These are phyloP conservation scores for Cymodocea nodosa DNA, from an alignment of 116 monocot genomes.

Conservation along the genomic window DNA sequence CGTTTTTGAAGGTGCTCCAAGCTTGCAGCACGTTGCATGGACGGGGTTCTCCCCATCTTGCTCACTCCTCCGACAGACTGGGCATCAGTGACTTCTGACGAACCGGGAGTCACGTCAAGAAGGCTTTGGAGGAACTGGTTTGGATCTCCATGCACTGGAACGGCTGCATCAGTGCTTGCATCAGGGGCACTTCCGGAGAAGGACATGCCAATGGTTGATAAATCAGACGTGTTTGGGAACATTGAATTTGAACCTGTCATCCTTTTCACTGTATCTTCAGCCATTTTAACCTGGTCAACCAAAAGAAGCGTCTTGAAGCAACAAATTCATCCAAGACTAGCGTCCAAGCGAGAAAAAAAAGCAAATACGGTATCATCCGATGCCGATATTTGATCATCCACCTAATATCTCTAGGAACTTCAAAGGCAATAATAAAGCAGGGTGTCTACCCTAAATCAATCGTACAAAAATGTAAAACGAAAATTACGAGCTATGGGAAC, in stretches of 20 bases:
- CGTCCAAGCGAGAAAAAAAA: no score
- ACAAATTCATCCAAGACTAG: no score
- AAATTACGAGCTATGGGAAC: no score
- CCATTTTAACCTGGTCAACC: slow-evolving; percentile 63
- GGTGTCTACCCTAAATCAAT: no score
- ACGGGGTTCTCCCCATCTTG: slow-evolving; percentile 22
- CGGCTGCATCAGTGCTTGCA: slow-evolving; percentile 39
- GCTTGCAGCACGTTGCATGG: slow-evolving; percentile 43
- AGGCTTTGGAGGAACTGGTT: slow-evolving; percentile 25
- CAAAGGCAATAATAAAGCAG: no score
- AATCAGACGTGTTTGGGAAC: slow-evolving; percentile 28
- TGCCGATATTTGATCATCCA: no score
- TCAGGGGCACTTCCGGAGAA: slow-evolving; percentile 40
- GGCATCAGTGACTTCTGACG: slow-evolving; percentile 9
- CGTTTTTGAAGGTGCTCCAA: slow-evolving; percentile 58
- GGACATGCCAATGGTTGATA: slow-evolving; percentile 32
- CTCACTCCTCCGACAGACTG: slow-evolving; percentile 19
- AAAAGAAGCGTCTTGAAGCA: neutral
- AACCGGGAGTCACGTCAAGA: slow-evolving; percentile 16
- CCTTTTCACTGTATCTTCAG: slow-evolving; percentile 76
- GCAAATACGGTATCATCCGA: no score
- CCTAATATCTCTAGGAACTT: no score
- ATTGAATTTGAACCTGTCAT: slow-evolving; percentile 41
- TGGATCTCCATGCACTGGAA: slow-evolving; percentile 35
- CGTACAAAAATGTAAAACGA: no score